Conservation (phyloP, 192 early-diverging fungal genomes). For the Gamsiella multidivaricata region DNA sequence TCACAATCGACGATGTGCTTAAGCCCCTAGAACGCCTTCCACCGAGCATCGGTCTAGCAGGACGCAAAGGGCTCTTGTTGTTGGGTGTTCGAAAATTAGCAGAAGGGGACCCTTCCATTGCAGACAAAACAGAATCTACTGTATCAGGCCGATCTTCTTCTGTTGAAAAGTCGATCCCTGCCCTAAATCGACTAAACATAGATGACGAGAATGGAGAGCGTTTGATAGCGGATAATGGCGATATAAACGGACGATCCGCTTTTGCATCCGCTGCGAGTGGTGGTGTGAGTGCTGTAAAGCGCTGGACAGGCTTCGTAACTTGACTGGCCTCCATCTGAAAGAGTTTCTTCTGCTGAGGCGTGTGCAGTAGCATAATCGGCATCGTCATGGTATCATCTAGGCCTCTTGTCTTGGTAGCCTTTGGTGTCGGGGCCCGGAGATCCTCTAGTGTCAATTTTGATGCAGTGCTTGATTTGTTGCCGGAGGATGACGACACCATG, state of each 20-base stretch:
- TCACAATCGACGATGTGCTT: background rate
- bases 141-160: background rate
- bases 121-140: background rate
- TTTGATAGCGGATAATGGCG: background rate
- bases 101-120: background rate
- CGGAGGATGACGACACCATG: background rate
- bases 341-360: conserved; percentile 36
- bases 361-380: conserved; percentile 48
- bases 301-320: background rate
- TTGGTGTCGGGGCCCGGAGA: conserved; percentile 43
- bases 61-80: background rate
- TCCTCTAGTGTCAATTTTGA: conserved; percentile 41
- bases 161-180: background rate
- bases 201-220: conserved; percentile 22
- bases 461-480: too few species aligned
- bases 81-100: too few species aligned
- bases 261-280: conserved; percentile 1
- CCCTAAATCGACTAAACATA: conserved; percentile 40
- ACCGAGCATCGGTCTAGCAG: background rate
- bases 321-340: conserved; percentile 7
- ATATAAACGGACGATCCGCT: background rate
- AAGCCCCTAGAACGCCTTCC: background rate
- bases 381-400: background rate
- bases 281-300: background rate
- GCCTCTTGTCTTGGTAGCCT: conserved; percentile 9